Conservation (phyloP, 805 yeast genomes). For the Wickerhamomyces kurtzmanii region DNA sequence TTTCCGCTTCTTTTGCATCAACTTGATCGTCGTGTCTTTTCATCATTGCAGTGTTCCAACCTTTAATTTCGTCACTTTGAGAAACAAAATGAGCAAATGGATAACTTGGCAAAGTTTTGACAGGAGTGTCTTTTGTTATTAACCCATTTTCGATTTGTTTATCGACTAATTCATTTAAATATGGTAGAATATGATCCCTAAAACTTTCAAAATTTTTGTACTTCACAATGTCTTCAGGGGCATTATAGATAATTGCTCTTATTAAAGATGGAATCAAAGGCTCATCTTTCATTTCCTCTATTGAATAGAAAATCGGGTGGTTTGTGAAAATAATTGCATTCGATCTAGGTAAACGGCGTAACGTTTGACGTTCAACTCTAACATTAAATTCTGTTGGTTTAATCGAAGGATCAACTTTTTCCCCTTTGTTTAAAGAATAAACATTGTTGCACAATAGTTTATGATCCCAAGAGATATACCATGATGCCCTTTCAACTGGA, state of each 20-base stretch:
- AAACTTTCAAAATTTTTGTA: conserved; percentile 53
- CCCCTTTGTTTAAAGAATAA: conserved; percentile 36
- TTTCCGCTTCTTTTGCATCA: conserved; percentile 1
- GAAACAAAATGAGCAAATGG: conserved; percentile 52
- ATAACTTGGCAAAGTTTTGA: conserved; percentile 48
- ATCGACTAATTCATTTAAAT: conserved; percentile 45
- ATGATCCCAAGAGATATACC: conserved; percentile 71
- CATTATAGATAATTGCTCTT: conserved; percentile 53
- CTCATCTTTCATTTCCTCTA: conserved; percentile 76
- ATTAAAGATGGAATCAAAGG: conserved; percentile 63
- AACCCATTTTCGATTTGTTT: conserved; percentile 50
- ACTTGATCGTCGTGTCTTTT: conserved; percentile 12
- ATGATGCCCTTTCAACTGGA: conserved; percentile 66
- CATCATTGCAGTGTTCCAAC: conserved; percentile 27
- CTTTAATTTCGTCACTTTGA: conserved; percentile 24
- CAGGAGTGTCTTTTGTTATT: conserved; percentile 43
- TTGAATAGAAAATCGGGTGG: conserved; percentile 69
- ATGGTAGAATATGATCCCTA: conserved; percentile 49
- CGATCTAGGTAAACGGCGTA: conserved; percentile 56
- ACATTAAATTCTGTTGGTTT: conserved; percentile 48
- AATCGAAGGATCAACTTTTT: conserved; percentile 32
- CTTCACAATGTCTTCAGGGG: conserved; percentile 53
- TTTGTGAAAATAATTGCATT: conserved; percentile 63
- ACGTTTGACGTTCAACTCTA: conserved; percentile 65
- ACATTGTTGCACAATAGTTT: conserved; percentile 46